phyloP scores from a whole-genome alignment of 1,284 basidiomycete genomes.

The Pseudozyma thailandica region DNA sequence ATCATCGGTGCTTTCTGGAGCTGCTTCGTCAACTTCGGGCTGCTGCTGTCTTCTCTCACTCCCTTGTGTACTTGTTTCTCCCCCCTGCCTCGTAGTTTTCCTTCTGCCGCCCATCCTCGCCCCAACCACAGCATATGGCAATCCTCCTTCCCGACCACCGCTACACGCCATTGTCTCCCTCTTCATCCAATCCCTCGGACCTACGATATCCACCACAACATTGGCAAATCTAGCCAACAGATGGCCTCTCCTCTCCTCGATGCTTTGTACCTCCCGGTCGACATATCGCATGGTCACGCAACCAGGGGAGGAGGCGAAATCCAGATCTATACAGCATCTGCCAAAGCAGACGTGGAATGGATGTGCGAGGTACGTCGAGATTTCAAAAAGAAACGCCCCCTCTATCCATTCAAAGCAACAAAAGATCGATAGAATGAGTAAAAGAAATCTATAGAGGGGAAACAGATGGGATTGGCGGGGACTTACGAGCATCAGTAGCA shows the following conservation, averaged over 20 bases:
- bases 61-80: background rate
- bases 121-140: conserved; percentile 31
- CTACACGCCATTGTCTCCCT: conserved; percentile 15
- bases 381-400: conserved; percentile 28
- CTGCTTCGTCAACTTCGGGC: background rate
- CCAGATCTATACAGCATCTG: conserved; percentile 22
- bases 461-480: background rate
- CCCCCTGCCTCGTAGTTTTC: background rate
- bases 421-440: background rate
- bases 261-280: too few species aligned
- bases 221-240: conserved; percentile 33
- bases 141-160: background rate
- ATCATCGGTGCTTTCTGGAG: background rate
- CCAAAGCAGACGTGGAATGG: conserved; percentile 30
- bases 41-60: background rate
- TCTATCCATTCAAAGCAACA: conserved; percentile 9
- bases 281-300: conserved; percentile 22
- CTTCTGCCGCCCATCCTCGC: conserved; percentile 7
- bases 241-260: conserved; percentile 4
- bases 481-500: conserved; percentile 38
- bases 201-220: conserved; percentile 2
- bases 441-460: background rate
- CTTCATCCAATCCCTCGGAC: conserved; percentile 15
- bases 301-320: conserved; percentile 5
- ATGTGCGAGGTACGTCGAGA: background rate